These are phyloP conservation scores for Protomyces gravidus DNA, from an alignment of 1,139 yeast species.

Conservation along the genomic window DNA sequence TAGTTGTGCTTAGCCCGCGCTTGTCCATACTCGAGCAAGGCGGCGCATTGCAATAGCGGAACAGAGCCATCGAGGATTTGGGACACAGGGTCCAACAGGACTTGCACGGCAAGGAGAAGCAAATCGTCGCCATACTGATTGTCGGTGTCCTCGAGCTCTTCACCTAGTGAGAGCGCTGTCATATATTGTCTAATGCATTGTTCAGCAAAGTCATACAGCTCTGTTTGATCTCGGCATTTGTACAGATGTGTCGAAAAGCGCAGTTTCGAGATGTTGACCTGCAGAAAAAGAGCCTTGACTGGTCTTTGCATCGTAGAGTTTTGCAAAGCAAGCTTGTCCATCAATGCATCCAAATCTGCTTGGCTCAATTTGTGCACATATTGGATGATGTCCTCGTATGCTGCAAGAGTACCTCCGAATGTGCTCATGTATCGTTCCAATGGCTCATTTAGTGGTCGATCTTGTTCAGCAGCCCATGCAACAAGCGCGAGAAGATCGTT, in stretches of 20 bases:
- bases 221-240: conserved; percentile 32
- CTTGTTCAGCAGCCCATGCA: neutral
- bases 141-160: conserved; percentile 52
- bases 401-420: conserved; percentile 55
- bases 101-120: conserved; percentile 49
- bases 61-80: conserved; percentile 31
- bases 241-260: neutral
- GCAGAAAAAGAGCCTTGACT: neutral
- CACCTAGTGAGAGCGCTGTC: conserved; percentile 39
- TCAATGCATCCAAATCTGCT: conserved; percentile 14
- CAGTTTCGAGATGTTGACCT: neutral
- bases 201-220: conserved; percentile 37
- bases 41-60: conserved; percentile 41
- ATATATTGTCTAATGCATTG: conserved; percentile 45
- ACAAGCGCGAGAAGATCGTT: neutral
- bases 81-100: conserved; percentile 33
- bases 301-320: conserved; percentile 30
- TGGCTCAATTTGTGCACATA: conserved; percentile 38
- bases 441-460: conserved; percentile 34
- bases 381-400: conserved; percentile 54
- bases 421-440: conserved; percentile 46
- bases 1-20: conserved; percentile 60
- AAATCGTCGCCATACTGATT: conserved; percentile 64
- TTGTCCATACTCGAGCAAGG: conserved; percentile 50
- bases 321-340: neutral